These are phyloP conservation scores for Phaeosphaeria sp. DNA, from an alignment of 2,329 filamentous ascomycete species.

Conservation along the genomic window DNA sequence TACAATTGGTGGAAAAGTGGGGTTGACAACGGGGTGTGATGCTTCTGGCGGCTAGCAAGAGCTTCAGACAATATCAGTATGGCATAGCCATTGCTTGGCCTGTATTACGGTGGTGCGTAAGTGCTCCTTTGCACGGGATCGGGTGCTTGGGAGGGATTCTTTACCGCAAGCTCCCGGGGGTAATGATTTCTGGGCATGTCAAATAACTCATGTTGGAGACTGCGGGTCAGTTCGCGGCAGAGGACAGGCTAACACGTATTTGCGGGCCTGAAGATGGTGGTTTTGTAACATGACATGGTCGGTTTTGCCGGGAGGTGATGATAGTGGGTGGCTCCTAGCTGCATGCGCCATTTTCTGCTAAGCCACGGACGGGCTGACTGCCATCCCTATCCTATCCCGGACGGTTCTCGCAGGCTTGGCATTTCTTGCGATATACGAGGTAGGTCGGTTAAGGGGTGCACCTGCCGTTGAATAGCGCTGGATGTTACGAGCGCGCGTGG, in stretches of 20 bases:
- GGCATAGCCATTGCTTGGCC: constrained; percentile 33
- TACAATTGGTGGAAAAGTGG: constrained; percentile 33
- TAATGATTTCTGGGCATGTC: not conserved
- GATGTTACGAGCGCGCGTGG: not conserved
- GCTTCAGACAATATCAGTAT: constrained; percentile 20
- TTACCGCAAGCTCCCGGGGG: not conserved
- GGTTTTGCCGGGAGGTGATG: constrained; percentile 11
- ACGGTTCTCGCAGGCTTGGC: not conserved
- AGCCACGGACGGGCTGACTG: constrained; percentile 11
- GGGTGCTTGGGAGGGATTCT: not conserved
- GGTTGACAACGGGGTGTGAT: constrained; percentile 22
- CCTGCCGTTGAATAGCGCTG: not conserved
- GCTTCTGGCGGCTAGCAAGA: constrained; percentile 31
- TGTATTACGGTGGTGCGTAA: constrained; percentile 18
- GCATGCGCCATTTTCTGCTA: constrained; percentile 26
- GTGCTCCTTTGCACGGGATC: not conserved
- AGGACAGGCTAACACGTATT: not conserved
- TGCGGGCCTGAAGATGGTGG: not conserved
- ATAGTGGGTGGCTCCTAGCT: constrained; percentile 18
- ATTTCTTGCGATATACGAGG: not conserved
- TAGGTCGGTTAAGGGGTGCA: not conserved
- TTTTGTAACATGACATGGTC: constrained; percentile 8
- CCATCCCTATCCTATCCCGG: too few relatives aligned
- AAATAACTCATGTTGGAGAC: not conserved
- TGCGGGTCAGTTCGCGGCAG: not conserved